phyloP scores from a whole-genome alignment of 2,329 filamentous ascomycete species.

The Cytospora schulzeri region DNA sequence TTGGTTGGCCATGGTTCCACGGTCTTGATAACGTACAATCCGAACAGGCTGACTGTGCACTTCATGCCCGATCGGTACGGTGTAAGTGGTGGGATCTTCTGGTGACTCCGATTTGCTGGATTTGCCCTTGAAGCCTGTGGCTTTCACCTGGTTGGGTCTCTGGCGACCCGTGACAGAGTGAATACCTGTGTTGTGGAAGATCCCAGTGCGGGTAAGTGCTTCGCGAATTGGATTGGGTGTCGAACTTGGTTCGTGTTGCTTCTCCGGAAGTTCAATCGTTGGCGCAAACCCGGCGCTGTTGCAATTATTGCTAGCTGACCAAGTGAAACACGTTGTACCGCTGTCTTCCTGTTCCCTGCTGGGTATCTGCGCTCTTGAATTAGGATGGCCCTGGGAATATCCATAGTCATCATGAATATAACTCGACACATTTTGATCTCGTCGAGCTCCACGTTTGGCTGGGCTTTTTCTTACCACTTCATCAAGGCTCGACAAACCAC shows the following conservation, averaged over 20 bases:
- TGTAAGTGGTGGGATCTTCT: not conserved
- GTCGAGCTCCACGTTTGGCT: not conserved
- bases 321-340: constrained; percentile 30
- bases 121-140: not conserved
- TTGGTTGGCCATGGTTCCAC: constrained; percentile 23
- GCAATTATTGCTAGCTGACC: constrained; percentile 30
- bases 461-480: not conserved
- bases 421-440: not conserved
- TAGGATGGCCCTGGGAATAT: not conserved
- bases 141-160: no score
- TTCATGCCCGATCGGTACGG: not conserved
- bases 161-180: not conserved
- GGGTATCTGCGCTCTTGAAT: no score
- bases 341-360: constrained; percentile 5
- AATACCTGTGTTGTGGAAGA: constrained; percentile 15
- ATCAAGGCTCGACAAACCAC: constrained; percentile 12
- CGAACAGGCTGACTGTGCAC: constrained; percentile 3
- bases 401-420: not conserved
- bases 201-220: constrained; percentile 3
- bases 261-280: not conserved
- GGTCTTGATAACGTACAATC: constrained; percentile 31
- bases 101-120: not conserved
- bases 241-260: not conserved
- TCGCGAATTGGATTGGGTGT: constrained; percentile 1
- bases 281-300: not conserved